These are phyloP conservation scores for Spongiforma sp. DNA, from an alignment of 1,284 basidiomycete genomes.

Conservation along the genomic window DNA sequence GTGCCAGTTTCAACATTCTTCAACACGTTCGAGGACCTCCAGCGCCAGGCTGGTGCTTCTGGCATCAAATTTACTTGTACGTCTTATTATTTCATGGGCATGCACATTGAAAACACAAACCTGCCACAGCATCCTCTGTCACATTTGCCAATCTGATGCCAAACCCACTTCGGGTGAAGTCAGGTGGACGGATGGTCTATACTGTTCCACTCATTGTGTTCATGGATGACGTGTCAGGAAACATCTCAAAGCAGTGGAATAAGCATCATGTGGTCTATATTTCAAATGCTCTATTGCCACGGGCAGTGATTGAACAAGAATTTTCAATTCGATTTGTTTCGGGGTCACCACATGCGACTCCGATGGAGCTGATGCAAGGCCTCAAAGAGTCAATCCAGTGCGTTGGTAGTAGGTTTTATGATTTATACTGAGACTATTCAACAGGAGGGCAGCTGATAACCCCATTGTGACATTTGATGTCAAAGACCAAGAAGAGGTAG, in stretches of 20 bases:
- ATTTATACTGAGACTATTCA: neutral
- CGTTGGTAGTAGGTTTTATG: neutral
- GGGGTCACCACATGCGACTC: neutral
- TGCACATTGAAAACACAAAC: neutral
- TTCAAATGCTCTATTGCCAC: neutral
- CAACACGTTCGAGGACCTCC: conserved; percentile 17
- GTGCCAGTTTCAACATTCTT: conserved; percentile 10
- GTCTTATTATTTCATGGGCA: neutral
- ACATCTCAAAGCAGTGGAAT: conserved; percentile 3
- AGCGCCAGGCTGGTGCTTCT: neutral
- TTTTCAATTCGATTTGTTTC: neutral
- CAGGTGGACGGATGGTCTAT: conserved; percentile 23
- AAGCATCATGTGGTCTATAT: neutral
- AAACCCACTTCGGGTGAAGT: conserved; percentile 2
- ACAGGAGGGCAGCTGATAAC: neutral
- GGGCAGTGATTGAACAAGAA: neutral
- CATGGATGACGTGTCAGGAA: conserved; percentile 41
- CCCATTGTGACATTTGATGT: conserved; percentile 25
- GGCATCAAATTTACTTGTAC: conserved; percentile 1
- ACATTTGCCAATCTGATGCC: conserved; percentile 17
- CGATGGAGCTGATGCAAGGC: neutral
- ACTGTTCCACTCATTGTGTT: conserved; percentile 32
- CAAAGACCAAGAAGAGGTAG: conserved; percentile 24
- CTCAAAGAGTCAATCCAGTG: neutral
- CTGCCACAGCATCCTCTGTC: neutral